Evolutionary conservation across 2,329 filamentous ascomycete genomes (phyloP), one percentile per base, ranked within the genome.

Genomic region (Didymella keratinophila): DNA sequence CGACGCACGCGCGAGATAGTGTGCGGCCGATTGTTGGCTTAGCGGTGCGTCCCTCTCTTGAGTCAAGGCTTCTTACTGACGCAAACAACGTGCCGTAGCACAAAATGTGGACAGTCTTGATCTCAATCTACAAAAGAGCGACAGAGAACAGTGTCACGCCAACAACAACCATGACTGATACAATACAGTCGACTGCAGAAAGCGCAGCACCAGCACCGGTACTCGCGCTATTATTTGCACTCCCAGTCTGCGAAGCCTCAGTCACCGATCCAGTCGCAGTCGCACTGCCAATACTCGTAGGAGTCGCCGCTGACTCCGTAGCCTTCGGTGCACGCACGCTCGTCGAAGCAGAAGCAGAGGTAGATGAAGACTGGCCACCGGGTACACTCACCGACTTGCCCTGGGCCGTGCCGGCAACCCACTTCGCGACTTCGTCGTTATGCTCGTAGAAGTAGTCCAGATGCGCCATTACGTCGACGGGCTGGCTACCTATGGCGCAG

Each of bases 391-490:
- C 62, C 27, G 58, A 44, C 39, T 51, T 44, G 11, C 60, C 56
- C 25, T 68, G 59, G 21, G 66, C 66, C 46, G 62, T 67, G 18
- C 56, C 59, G 3, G 44, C 54, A 16, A 71, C 51, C 65, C 65
- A 72, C 23, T 65, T 43, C 4, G 52, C 36, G 1, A 66, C 68
- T 41, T 71, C 66, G 12, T 64, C 56, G 44, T 73, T 69, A 53
- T 68, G 70, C 50, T 61, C 25, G 16, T 65, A 4, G 44, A 83
- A 86, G 62, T 89, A 89, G 50, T 84, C 80, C 64, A 87, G 82
- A 69, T 89, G 87, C 10, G 81, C 80, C 56, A 81, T 80, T 18
- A 81, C 78, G 60, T 87, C 78, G 62, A 78, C 84, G 28, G 86
- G 86, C 14, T 45, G 21, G 58, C 67, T 71, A n/a, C 83, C 85